Percentiles rank a stretch among this genome's conserved stretches.
Evolutionary conservation across 331 rosid species (phyloP).

Genomic region (Ulmus americana): DNA sequence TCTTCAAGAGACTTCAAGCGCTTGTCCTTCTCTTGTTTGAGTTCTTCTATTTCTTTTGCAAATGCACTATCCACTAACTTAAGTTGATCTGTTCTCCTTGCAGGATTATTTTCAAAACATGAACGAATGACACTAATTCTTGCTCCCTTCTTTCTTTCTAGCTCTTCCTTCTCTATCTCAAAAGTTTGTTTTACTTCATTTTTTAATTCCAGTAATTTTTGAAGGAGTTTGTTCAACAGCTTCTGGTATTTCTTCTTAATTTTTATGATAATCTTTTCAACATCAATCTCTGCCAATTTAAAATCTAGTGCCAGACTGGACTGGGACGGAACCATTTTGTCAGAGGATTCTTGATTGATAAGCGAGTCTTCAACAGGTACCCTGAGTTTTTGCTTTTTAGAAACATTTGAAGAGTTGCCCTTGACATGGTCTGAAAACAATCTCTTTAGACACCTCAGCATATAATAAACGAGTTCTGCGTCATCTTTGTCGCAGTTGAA

Average conservation of each 20-base stretch:
- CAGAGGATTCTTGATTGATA: slow-evolving; percentile 11
- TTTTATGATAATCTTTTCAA: slow-evolving; percentile 46
- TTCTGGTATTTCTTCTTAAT: slow-evolving; percentile 47
- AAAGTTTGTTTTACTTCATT: slow-evolving; percentile 17
- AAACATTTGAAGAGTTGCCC: background rate
- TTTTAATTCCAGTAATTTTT: slow-evolving; percentile 42
- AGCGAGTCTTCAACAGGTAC: slow-evolving; percentile 15
- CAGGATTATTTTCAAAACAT: slow-evolving; percentile 33
- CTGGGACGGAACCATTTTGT: slow-evolving; percentile 9
- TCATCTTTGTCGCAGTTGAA: slow-evolving; percentile 60
- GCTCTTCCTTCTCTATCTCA: slow-evolving; percentile 29
- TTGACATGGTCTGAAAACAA: slow-evolving; percentile 23
- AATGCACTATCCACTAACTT: slow-evolving; percentile 33
- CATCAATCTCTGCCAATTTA: slow-evolving; percentile 36
- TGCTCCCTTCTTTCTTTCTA: slow-evolving; percentile 30
- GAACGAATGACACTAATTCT: slow-evolving; percentile 32
- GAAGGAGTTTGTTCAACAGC: slow-evolving; percentile 35
- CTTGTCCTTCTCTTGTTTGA: slow-evolving; percentile 28
- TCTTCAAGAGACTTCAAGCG: slow-evolving; percentile 40
- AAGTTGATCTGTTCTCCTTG: slow-evolving; percentile 35
- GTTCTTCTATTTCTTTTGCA: slow-evolving; percentile 31
- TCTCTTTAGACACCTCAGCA: slow-evolving; percentile 60
- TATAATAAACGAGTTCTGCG: slow-evolving; percentile 46
- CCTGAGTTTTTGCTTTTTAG: slow-evolving; percentile 9
- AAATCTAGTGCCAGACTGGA: slow-evolving; percentile 19